These are phyloP conservation scores for Beauveria asiatica DNA, from an alignment of 2,329 filamentous ascomycete genomes.

Conservation along the genomic window DNA sequence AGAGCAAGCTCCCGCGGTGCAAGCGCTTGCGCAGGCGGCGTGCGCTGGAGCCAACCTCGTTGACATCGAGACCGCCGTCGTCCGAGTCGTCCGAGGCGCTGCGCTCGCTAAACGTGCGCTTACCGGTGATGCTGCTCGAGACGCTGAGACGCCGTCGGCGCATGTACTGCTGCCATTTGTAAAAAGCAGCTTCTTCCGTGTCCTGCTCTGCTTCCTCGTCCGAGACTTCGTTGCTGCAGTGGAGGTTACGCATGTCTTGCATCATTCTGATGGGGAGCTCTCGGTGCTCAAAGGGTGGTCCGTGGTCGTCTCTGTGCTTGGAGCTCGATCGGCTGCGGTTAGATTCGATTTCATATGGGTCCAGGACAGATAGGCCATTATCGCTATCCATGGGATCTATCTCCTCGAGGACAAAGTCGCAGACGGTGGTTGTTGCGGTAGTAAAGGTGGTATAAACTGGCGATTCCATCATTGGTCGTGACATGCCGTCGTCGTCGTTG, in stretches of 20 bases:
- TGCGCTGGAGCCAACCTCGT: conserved; percentile 38
- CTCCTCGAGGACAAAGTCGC: conserved; percentile 37
- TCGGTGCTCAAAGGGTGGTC: conserved; percentile 16
- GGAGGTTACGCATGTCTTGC: conserved; percentile 36
- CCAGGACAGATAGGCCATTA: conserved; percentile 33
- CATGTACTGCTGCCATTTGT: conserved; percentile 32
- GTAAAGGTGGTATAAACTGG: conserved; percentile 15
- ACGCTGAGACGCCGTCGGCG: conserved; percentile 39
- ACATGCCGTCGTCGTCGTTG: not conserved
- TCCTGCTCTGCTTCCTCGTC: conserved; percentile 27
- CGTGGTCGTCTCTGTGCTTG: conserved; percentile 16
- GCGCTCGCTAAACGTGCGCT: conserved; percentile 45
- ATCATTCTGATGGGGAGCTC: conserved; percentile 36
- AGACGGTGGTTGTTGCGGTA: conserved; percentile 14
- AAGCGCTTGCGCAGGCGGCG: conserved; percentile 38
- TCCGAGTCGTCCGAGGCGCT: conserved; percentile 41
- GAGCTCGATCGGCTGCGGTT: conserved; percentile 33
- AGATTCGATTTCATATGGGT: conserved; percentile 39
- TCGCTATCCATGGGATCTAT: conserved; percentile 38
- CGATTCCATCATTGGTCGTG: conserved; percentile 9
- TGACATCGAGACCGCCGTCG: conserved; percentile 30
- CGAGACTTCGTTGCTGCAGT: conserved; percentile 32
- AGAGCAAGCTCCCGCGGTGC: conserved; percentile 38
- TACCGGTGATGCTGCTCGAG: conserved; percentile 43
- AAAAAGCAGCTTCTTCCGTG: conserved; percentile 31